Evolutionary conservation across 345 rosid species (phyloP), one percentile per base, ranked within the genome.

Genomic region (Salix viminalis): DNA sequence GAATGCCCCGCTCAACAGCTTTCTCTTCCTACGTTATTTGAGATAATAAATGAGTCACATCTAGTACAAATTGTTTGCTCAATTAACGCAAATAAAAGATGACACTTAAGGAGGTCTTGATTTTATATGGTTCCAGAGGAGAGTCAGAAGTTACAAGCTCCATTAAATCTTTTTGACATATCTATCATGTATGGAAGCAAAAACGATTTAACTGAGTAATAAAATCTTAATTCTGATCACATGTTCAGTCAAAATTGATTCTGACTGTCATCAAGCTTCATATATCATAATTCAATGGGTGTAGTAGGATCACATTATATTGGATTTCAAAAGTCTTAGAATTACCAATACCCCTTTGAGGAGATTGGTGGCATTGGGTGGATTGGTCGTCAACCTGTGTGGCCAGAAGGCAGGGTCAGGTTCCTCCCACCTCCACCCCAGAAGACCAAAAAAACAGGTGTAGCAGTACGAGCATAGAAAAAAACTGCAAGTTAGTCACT

Each of bases 1-100:
- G 96, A 50, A 95, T 93, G 56, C 99, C 99, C 56, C 98, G 82
- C 76, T 91, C 88, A 70, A 93, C 79, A 7, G 98, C 99, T 85
- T 91, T 95, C 90, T 95, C 99, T 81, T 95, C 99, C 96, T 94
- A 80, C 73, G 70, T 24, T 76, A 61, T 52, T 62, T 60, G 73
- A 79, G 65, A 21, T 48, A 23, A 65, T 8, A 36, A 32, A 13
- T 48, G 15, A 62, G 32, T 42, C 18, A 28, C 50, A 5, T 28
- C 28, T 44, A 12, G 62, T 46, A 48, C n/a, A 74, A 60, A 36
- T 46, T 37, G 36, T 46, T 44, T 46, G 61, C 42, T 37, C 7
- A 23, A 39, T 62, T 42, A 19, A 54, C 32, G 60, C 58, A 44
- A 26, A 18, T 28, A 4, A 24, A n/a, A 58, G 52, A 42, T 9